Evolutionary conservation across 495 filamentous ascomycete genomes (phyloP).

Genomic region (Aspergillus sclerotioniger): DNA sequence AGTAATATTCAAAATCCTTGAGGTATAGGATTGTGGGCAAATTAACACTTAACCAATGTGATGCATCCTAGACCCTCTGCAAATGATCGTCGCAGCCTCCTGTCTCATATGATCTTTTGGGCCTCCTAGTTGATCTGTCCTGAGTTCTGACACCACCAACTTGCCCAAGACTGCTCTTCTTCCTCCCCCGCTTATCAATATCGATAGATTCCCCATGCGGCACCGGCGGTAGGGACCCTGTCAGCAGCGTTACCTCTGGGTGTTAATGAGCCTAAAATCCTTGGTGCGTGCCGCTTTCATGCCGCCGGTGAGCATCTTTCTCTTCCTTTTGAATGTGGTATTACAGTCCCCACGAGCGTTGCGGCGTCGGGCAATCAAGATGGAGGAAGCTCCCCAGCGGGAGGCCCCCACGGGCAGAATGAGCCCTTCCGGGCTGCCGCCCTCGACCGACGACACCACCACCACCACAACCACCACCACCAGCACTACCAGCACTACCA

Average conservation of each 20-base stretch:
- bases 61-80: no score
- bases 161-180: no score
- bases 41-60: no score
- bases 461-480: slow-evolving; percentile 5
- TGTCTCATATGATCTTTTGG: no score
- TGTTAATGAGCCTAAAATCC: background rate
- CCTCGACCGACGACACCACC: slow-evolving; percentile 17
- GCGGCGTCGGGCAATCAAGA: slow-evolving; percentile 1
- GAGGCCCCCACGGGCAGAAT: slow-evolving; percentile 28
- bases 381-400: slow-evolving; percentile 7
- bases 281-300: background rate
- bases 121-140: no score
- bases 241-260: background rate
- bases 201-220: background rate
- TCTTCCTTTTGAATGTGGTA: no score
- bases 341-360: background rate
- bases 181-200: no score
- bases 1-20: no score
- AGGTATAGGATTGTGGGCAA: no score
- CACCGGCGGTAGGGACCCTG: background rate
- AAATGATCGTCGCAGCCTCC: no score
- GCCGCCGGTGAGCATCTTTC: no score
- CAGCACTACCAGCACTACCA: slow-evolving; percentile 4
- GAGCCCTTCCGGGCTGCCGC: slow-evolving; percentile 20
- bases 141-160: no score